Conservation (phyloP, 73 alveolate species). For the Blepharisma stoltei region DNA sequence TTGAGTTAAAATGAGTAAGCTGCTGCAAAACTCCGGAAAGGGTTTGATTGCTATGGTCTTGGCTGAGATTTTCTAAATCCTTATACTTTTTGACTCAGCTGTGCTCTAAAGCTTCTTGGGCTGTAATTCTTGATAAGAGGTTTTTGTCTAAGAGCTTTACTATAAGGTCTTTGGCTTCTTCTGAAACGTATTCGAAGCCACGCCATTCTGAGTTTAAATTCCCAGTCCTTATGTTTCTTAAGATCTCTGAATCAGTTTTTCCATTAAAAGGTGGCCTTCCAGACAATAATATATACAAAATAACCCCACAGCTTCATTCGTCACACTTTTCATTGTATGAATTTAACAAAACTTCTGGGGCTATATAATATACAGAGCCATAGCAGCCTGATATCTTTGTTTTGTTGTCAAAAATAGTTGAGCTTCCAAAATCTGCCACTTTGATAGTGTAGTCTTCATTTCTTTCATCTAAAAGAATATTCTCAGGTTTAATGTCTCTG, state of each 20-base stretch:
- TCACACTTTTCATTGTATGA: slow-evolving; percentile 63
- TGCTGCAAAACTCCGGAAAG: neutral
- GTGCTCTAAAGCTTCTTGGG: slow-evolving; percentile 33
- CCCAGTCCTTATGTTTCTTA: slow-evolving; percentile 38
- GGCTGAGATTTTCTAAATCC: neutral
- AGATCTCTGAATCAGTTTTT: slow-evolving; percentile 37
- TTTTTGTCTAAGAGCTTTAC: slow-evolving; percentile 35
- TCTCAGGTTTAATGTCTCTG: slow-evolving; percentile 93
- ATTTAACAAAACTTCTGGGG: slow-evolving; percentile 60
- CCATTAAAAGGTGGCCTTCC: slow-evolving; percentile 55
- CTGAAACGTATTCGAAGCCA: slow-evolving; percentile 35
- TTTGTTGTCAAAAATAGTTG: slow-evolving; percentile 35
- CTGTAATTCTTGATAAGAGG: slow-evolving; percentile 35
- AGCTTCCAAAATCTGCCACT: slow-evolving; percentile 85
- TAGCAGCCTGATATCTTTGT: slow-evolving; percentile 35
- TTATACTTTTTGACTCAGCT: neutral
- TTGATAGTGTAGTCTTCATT: slow-evolving; percentile 68
- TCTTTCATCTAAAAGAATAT: slow-evolving; percentile 74
- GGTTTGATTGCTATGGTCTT: neutral
- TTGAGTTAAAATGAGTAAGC: neutral
- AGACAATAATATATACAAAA: slow-evolving; percentile 45
- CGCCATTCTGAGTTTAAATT: slow-evolving; percentile 30
- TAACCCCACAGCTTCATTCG: slow-evolving; percentile 60
- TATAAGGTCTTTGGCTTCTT: slow-evolving; percentile 47
- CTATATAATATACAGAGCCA: slow-evolving; percentile 48